Evolutionary conservation across 257 asterid species (phyloP).

Genomic region (Capsicum chinense): DNA sequence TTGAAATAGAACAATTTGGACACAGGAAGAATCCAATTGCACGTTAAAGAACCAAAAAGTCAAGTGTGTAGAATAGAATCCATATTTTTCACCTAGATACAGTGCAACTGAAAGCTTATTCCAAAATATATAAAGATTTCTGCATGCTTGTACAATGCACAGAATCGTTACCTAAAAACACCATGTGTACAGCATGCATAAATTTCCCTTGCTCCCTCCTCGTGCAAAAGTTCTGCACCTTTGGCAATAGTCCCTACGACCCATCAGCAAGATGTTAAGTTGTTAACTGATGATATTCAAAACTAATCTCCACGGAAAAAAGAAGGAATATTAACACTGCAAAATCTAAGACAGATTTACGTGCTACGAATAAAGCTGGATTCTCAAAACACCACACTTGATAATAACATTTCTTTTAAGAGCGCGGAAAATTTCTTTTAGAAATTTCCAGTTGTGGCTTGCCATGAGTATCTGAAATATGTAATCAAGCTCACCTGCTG

Average conservation of each 20-base stretch:
- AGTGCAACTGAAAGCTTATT: constrained; percentile 6
- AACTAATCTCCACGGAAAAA: constrained; percentile 22
- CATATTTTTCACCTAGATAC: neutral
- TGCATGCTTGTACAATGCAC: neutral
- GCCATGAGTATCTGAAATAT: neutral
- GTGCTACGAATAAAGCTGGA: neutral
- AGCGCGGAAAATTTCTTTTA: neutral
- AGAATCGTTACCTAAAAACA: constrained; percentile 69
- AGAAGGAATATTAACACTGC: neutral
- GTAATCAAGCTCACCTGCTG: constrained; percentile 65
- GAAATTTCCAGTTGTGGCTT: constrained; percentile 8
- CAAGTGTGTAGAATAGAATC: neutral
- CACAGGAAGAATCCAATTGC: neutral
- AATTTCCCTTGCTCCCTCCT: constrained; percentile 94
- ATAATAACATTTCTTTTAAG: neutral
- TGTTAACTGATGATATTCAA: constrained; percentile 41
- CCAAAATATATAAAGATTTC: constrained; percentile 7
- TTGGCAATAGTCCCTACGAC: constrained; percentile 82
- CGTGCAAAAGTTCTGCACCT: constrained; percentile 90
- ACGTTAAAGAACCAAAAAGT: neutral
- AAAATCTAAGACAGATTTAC: constrained; percentile 12
- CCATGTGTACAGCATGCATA: constrained; percentile 97
- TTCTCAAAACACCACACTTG: neutral
- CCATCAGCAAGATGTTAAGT: constrained; percentile 33
- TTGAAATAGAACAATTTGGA: neutral